Percentiles rank a stretch among this genome's conserved stretches.
These are phyloP conservation scores for Juglanconis sp. DNA, from an alignment of 2,329 filamentous ascomycete genomes.

Conservation along the genomic window DNA sequence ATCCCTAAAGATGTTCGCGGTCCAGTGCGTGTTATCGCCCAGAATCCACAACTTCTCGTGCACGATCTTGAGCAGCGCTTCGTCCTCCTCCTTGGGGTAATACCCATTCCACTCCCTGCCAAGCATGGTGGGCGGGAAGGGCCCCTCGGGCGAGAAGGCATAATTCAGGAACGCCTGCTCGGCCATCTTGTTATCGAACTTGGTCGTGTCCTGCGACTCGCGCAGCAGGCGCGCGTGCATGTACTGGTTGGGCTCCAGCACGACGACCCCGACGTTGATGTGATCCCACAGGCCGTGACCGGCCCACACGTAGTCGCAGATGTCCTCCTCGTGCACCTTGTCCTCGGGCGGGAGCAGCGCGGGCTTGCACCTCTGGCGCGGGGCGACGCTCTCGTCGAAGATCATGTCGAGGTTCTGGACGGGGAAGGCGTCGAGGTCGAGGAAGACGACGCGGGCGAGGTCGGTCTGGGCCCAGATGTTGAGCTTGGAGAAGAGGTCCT, in stretches of 20 bases:
- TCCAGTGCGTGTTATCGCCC: conserved; percentile 5
- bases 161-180: conserved; percentile 17
- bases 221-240: conserved; percentile 16
- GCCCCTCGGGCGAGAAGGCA: conserved; percentile 4
- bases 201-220: conserved; percentile 13
- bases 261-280: conserved; percentile 13
- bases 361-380: conserved; percentile 9
- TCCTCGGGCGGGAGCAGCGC: conserved; percentile 13
- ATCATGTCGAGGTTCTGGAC: conserved; percentile 11
- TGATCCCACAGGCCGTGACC: conserved; percentile 8
- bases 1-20: conserved; percentile 6
- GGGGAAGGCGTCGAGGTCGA: conserved; percentile 17
- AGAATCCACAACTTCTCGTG: conserved; percentile 18
- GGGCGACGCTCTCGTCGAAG: conserved; percentile 5
- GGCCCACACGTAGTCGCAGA: conserved; percentile 14
- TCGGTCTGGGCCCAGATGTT: conserved; percentile 17
- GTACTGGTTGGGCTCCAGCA: conserved; percentile 15
- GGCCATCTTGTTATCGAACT: conserved; percentile 18
- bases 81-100: conserved; percentile 9
- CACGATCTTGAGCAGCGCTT: conserved; percentile 7
- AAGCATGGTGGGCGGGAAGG: not conserved
- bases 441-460: conserved; percentile 9
- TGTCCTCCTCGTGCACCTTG: conserved; percentile 1
- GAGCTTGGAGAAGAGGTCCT: conserved; percentile 17
- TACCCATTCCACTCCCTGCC: conserved; percentile 16